A percentile compares a stretch with the other conserved stretches of the same genome.
phyloP scores from a whole-genome alignment of 352 stramenopile genomes.

The Phytophthora cactorum region DNA sequence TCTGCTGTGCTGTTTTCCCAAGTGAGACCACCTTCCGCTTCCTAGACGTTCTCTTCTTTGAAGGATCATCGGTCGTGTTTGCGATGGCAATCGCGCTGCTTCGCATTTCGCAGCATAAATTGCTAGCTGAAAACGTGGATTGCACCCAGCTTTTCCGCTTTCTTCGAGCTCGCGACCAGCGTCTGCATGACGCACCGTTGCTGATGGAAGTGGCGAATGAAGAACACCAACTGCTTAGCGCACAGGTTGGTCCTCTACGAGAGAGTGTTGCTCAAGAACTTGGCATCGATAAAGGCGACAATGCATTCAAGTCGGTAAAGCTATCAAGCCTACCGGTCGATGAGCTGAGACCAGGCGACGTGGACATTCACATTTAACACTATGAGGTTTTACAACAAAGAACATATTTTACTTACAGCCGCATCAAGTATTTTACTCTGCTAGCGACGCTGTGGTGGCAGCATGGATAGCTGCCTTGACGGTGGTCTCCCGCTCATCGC shows the following conservation, averaged over 20 bases:
- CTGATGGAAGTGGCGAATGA: conserved; percentile 63
- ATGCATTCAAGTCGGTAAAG: conserved; percentile 4
- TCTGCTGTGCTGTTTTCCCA: conserved; percentile 72
- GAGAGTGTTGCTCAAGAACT: conserved; percentile 21
- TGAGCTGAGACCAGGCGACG: conserved; percentile 25
- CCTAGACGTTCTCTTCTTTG: conserved; percentile 65
- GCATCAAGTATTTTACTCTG: conserved; percentile 21
- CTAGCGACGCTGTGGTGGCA: conserved; percentile 44
- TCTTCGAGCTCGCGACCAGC: conserved; percentile 63
- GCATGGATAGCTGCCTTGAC: conserved; percentile 74
- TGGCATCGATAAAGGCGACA: conserved; percentile 13
- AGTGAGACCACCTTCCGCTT: conserved; percentile 69
- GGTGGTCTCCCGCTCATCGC: conserved; percentile 53
- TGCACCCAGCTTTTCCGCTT: conserved; percentile 74
- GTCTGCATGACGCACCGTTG: conserved; percentile 64
- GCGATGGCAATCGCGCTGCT: conserved; percentile 61
- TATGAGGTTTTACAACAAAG: conserved; percentile 8
- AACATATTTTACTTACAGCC: conserved; percentile 25
- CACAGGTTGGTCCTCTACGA: conserved; percentile 17
- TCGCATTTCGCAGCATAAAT: conserved; percentile 57
- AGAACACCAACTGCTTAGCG: conserved; percentile 50
- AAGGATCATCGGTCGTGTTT: conserved; percentile 61
- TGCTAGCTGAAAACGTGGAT: conserved; percentile 61
- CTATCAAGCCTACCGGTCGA: conserved; percentile 9
- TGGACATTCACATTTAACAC: conserved; percentile 13